These are phyloP conservation scores for Huntiella savannae DNA, from an alignment of 2,329 filamentous ascomycete genomes.

Conservation along the genomic window DNA sequence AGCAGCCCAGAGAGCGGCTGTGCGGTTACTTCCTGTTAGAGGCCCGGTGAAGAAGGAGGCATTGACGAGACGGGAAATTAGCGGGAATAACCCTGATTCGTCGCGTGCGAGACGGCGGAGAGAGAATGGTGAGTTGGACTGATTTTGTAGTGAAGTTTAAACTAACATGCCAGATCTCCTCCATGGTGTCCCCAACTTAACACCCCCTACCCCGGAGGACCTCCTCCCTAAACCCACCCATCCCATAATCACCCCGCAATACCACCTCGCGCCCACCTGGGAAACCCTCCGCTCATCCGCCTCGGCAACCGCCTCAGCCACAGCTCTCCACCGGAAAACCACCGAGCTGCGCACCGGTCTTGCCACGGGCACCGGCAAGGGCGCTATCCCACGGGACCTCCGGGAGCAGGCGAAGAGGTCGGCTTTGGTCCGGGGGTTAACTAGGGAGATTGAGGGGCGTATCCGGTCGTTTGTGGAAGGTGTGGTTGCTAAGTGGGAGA, in stretches of 20 bases:
- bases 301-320: constrained; percentile 27
- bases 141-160: neutral
- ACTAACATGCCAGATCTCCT: constrained; percentile 41
- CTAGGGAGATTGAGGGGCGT: constrained; percentile 70
- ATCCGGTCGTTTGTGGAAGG: constrained; percentile 53
- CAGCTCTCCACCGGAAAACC: constrained; percentile 25
- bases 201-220: constrained; percentile 65
- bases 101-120: constrained; percentile 70
- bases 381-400: constrained; percentile 58
- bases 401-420: constrained; percentile 62
- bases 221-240: constrained; percentile 72
- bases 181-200: constrained; percentile 65
- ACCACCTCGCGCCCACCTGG: constrained; percentile 77
- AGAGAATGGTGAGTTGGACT: constrained; percentile 60
- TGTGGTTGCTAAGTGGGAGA: constrained; percentile 16
- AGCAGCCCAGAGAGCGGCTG: constrained; percentile 2
- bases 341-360: constrained; percentile 24
- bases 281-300: constrained; percentile 36
- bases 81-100: constrained; percentile 81
- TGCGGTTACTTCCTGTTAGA: constrained; percentile 20
- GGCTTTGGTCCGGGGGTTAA: constrained; percentile 57
- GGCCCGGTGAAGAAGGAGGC: constrained; percentile 35
- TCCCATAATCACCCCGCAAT: constrained; percentile 51
- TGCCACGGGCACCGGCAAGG: constrained; percentile 26
- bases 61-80: constrained; percentile 44